Base-by-base conservation (phyloP, 805 yeast genomes). In the Lachancea quebecensis region DNA sequence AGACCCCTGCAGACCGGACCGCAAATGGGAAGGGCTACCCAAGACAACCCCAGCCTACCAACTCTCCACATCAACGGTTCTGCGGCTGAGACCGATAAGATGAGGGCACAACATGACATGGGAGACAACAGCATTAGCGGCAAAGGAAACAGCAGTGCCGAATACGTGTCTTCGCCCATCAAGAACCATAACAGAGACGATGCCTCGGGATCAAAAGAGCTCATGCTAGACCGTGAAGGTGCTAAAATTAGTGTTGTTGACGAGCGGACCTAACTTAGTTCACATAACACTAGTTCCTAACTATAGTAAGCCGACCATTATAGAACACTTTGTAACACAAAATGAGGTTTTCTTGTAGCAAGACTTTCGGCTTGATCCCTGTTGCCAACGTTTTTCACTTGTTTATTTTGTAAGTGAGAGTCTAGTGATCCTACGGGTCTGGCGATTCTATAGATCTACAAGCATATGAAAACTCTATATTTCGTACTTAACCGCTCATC, bases 141-240 rank as follows among this genome's bases (percentile, higher is more conserved):
- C 16, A 45, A 27, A 37, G 33, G 41, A 32, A 45, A 38, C 41
- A 34, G 35, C 17, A 42, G 47, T 35, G 34, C 40, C 30, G 60
- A 58, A 28, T 44, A 55, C 9, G 54, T 50, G 5, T 59, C 62
- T 1, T 59, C 65, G 4, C 65, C 65, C 4, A 41, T 60, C 25
- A 59, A 57, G 37, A 49, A 52, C 34, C 58, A 51, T 29, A 50
- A 44, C 21, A 36, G 42, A 16, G 50, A 16, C 14, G 40, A 42
- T 12, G 29, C 37, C 8, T 12, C 40, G 9, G 47, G 47, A 14
- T 55, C 48, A 28, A 57, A 52, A 14, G 55, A 57, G 17, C 45
- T 59, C 35, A 53, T 60, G 47, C 44, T 60, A n/a, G 65, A 60
- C 38, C 59, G 62, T 10, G 63, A 59, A 14, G 57, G 60, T 44